Conservation (phyloP, 768 basidiomycete species). For the Rubroboletus pulcherrimus region DNA sequence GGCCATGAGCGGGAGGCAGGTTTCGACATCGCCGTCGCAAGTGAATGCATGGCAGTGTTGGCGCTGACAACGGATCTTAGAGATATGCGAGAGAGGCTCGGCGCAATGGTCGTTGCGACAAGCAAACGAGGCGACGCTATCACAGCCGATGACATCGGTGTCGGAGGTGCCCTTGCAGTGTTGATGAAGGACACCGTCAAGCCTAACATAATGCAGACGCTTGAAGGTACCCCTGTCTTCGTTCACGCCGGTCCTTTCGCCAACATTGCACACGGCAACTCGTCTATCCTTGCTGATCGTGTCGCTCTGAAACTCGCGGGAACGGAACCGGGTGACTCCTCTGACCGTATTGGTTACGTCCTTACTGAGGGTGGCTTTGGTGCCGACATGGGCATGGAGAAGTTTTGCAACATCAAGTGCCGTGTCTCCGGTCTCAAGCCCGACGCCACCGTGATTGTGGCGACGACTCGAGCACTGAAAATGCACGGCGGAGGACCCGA, state of each 20-base stretch:
- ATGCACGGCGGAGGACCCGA: constrained; percentile 99
- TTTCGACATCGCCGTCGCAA: constrained; percentile 96
- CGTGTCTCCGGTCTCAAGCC: constrained; percentile 89
- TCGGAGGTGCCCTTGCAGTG: constrained; percentile 91
- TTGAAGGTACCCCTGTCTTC: constrained; percentile 98
- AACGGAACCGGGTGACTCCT: constrained; percentile 82
- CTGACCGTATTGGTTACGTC: constrained; percentile 86
- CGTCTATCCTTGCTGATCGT: constrained; percentile 96
- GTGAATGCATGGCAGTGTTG: constrained; percentile 97
- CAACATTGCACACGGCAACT: constrained; percentile 98
- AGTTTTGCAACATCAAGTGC: constrained; percentile 99
- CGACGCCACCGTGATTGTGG: constrained; percentile 93
- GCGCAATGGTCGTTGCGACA: constrained; percentile 95
- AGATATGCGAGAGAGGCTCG: constrained; percentile 91
- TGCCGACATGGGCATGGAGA: constrained; percentile 99
- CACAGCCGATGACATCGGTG: constrained; percentile 95
- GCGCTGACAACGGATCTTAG: constrained; percentile 82
- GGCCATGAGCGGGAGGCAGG: constrained; percentile 86
- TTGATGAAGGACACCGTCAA: constrained; percentile 99
- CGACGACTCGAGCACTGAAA: constrained; percentile 95
- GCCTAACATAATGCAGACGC: constrained; percentile 97
- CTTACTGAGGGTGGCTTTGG: constrained; percentile 98
- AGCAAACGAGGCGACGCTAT: constrained; percentile 87
- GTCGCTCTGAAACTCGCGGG: constrained; percentile 97
- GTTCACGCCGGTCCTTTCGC: constrained; percentile 99